A percentile compares a stretch with the other conserved stretches of the same genome.
These are phyloP conservation scores for Kluyveromyces wickerhamii DNA, from an alignment of 805 yeast species.

Conservation along the genomic window DNA sequence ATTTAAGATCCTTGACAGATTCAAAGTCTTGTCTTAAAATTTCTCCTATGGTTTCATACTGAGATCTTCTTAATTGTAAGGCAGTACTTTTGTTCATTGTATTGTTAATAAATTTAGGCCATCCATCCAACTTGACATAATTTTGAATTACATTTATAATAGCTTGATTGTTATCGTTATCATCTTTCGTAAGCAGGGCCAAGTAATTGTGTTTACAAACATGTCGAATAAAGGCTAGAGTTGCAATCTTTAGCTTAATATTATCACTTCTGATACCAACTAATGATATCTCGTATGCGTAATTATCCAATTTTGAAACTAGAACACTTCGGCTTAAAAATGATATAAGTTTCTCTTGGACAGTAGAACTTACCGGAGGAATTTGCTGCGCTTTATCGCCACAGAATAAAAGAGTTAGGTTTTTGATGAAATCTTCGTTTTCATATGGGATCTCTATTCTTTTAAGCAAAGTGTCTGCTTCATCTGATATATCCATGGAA, in stretches of 20 bases:
- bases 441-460: constrained; percentile 48
- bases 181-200: constrained; percentile 4
- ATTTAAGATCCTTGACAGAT: constrained; percentile 39
- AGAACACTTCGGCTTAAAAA: constrained; percentile 43
- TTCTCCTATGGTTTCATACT: constrained; percentile 74
- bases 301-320: constrained; percentile 36
- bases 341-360: constrained; percentile 51
- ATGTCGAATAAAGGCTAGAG: constrained; percentile 61
- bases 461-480: constrained; percentile 43
- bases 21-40: constrained; percentile 43
- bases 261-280: constrained; percentile 51
- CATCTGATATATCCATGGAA: constrained; percentile 43
- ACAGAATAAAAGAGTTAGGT: constrained; percentile 39
- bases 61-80: constrained; percentile 41
- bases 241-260: constrained; percentile 45
- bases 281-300: constrained; percentile 43
- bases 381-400: constrained; percentile 37
- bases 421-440: constrained; percentile 35
- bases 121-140: constrained; percentile 47
- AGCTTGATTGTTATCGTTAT: constrained; percentile 25
- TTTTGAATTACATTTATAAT: constrained; percentile 45
- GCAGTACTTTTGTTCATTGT: neutral
- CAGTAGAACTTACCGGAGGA: constrained; percentile 45
- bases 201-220: constrained; percentile 33
- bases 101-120: constrained; percentile 40